Evolutionary conservation across 805 yeast genomes (phyloP).

Genomic region (Candida namnaoensis): DNA sequence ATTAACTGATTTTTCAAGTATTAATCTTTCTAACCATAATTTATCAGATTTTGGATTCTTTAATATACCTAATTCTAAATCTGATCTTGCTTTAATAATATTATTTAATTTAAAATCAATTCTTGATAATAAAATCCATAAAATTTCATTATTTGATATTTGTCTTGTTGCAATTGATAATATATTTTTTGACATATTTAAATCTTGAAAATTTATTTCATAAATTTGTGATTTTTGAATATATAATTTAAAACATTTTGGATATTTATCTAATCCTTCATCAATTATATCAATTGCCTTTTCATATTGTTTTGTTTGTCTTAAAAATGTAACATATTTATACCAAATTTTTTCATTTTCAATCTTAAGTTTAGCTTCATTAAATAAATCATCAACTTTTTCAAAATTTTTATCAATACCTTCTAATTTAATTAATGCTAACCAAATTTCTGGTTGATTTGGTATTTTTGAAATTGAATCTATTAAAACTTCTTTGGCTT

Average conservation of each 20-base stretch:
- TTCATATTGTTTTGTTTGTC: constrained; percentile 27
- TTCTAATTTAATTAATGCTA: constrained; percentile 66
- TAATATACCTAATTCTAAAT: constrained; percentile 57
- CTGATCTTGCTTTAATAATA: constrained; percentile 57
- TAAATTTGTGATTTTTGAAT: constrained; percentile 57
- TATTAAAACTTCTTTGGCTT: constrained; percentile 45
- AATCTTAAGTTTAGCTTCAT: constrained; percentile 25
- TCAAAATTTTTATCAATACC: constrained; percentile 27
- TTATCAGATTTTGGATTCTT: constrained; percentile 36
- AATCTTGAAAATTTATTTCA: constrained; percentile 19
- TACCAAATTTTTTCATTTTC: constrained; percentile 48
- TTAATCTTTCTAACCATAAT: constrained; percentile 52
- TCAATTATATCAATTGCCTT: constrained; percentile 33
- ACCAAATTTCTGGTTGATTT: constrained; percentile 48
- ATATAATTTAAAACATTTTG: constrained; percentile 42
- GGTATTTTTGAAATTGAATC: constrained; percentile 37
- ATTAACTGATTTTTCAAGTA: constrained; percentile 43
- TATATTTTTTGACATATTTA: constrained; percentile 35
- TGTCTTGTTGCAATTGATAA: constrained; percentile 39
- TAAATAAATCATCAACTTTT: constrained; percentile 27
- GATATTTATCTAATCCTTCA: constrained; percentile 39
- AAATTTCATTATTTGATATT: constrained; percentile 30
- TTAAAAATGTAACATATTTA: constrained; percentile 44
- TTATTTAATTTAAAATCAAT: constrained; percentile 32
- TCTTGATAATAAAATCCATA: constrained; percentile 50